A percentile compares a stretch with the other conserved stretches of the same genome.
phyloP scores from a whole-genome alignment of 148 eudicot species.

The Heliosperma pusillum region DNA sequence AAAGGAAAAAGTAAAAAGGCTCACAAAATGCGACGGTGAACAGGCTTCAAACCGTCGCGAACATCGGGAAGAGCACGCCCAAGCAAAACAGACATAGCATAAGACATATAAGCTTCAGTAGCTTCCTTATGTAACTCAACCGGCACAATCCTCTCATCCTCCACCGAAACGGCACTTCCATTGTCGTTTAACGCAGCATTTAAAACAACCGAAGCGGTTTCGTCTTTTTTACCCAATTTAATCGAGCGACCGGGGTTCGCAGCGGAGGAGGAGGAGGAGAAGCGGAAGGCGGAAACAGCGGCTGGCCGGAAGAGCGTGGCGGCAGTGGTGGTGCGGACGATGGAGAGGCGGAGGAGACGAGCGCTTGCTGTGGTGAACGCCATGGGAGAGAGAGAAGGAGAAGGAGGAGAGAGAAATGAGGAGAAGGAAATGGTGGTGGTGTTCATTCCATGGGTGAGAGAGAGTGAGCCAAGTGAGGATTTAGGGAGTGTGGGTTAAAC shows the following conservation, averaged over 20 bases:
- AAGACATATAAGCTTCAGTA: slow-evolving; percentile 89
- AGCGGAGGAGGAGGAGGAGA: slow-evolving; percentile 34
- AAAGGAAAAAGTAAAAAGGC: slow-evolving; percentile 15
- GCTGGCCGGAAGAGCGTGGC: slow-evolving; percentile 19
- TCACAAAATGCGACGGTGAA: slow-evolving; percentile 83
- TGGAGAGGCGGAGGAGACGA: slow-evolving; percentile 40
- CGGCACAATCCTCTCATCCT: slow-evolving; percentile 51
- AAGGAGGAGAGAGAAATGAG: slow-evolving; percentile 13
- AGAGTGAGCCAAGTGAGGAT: not conserved
- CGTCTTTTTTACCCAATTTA: slow-evolving; percentile 23
- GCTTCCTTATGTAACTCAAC: slow-evolving; percentile 91
- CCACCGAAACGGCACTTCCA: slow-evolving; percentile 15
- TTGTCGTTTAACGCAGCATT: slow-evolving; percentile 34
- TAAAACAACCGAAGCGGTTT: slow-evolving; percentile 20
- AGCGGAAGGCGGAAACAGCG: slow-evolving; percentile 35
- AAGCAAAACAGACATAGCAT: slow-evolving; percentile 92
- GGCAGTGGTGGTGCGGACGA: slow-evolving; percentile 20
- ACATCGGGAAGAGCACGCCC: slow-evolving; percentile 95
- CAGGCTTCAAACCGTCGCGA: slow-evolving; percentile 94
- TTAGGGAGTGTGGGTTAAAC: not conserved
- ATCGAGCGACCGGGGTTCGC: slow-evolving; percentile 25
- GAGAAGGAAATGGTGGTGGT: not conserved
- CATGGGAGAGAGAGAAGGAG: slow-evolving; percentile 29
- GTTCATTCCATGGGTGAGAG: slow-evolving; percentile 16
- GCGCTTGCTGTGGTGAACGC: slow-evolving; percentile 39